phyloP scores from a whole-genome alignment of 192 early-diverging fungal genomes.

The Umbelopsis vinacea region DNA sequence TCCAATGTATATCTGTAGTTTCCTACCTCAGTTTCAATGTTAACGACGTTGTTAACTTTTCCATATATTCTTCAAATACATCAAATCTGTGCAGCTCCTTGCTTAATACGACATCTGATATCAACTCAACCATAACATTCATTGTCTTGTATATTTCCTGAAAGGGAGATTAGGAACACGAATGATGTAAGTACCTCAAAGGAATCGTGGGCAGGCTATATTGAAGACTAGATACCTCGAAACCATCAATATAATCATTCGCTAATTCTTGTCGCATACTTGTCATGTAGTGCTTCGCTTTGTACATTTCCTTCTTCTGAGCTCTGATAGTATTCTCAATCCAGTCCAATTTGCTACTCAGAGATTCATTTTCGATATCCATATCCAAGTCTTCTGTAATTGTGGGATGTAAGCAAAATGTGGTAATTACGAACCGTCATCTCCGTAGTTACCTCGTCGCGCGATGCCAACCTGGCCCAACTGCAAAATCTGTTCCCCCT shows the following conservation, averaged over 20 bases:
- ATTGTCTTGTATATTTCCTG: background rate
- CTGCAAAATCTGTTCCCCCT: background rate
- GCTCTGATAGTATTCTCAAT: background rate
- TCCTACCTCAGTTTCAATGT: constrained; percentile 10
- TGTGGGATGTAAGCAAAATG: background rate
- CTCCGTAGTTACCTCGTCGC: background rate
- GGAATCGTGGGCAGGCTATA: background rate
- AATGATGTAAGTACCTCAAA: too few species aligned
- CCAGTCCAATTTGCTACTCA: background rate
- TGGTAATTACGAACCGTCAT: background rate
- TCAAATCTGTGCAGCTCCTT: background rate
- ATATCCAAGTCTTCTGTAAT: background rate
- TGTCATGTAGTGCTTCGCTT: background rate
- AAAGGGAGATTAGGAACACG: background rate
- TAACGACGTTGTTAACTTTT: background rate
- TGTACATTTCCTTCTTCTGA: background rate
- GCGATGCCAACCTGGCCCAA: background rate
- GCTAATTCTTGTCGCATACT: background rate
- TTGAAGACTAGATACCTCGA: background rate
- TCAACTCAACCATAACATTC: background rate
- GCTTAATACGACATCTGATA: background rate
- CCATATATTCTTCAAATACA: constrained; percentile 1
- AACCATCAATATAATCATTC: background rate
- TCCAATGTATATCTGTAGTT: background rate
- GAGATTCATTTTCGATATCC: background rate